Percentiles rank a stretch among this genome's conserved stretches.
phyloP scores from a whole-genome alignment of 2,329 filamentous ascomycete species.

The Colletotrichum neosansevieriae region DNA sequence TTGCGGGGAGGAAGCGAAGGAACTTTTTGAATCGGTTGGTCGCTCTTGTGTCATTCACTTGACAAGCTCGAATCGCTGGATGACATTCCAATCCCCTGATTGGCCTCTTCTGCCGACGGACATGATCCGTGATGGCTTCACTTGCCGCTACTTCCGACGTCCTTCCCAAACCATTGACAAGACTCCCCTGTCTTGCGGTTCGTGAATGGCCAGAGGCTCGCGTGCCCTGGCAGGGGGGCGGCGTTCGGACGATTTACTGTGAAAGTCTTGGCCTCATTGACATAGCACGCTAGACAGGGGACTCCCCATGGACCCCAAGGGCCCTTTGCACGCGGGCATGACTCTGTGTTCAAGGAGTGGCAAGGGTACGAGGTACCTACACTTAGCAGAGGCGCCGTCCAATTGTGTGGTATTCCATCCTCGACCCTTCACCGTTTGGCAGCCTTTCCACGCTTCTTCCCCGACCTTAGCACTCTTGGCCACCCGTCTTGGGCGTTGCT shows the following conservation, averaged over 20 bases:
- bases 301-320: conserved; percentile 20
- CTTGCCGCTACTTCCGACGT: conserved; percentile 25
- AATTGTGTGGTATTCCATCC: background rate
- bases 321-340: conserved; percentile 36
- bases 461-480: conserved; percentile 34
- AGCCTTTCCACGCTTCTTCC: conserved; percentile 11
- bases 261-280: conserved; percentile 12
- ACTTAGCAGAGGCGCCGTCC: background rate
- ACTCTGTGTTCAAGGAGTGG: conserved; percentile 26
- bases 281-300: conserved; percentile 29
- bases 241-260: conserved; percentile 21
- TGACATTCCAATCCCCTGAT: background rate
- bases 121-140: conserved; percentile 24
- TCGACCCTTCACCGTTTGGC: conserved; percentile 7
- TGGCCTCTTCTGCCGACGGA: conserved; percentile 1
- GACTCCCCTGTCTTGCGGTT: background rate
- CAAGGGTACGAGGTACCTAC: too few relatives aligned
- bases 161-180: conserved; percentile 26
- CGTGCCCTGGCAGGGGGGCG: conserved; percentile 24
- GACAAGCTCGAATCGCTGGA: conserved; percentile 24
- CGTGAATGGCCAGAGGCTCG: conserved; percentile 14
- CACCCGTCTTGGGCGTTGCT: conserved; percentile 35
- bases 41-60: conserved; percentile 29
- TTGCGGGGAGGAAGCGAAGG: conserved; percentile 20
- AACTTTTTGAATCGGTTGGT: conserved; percentile 29